Base-by-base conservation (phyloP, 768 basidiomycete species). In the Mycena sanguinolenta region DNA sequence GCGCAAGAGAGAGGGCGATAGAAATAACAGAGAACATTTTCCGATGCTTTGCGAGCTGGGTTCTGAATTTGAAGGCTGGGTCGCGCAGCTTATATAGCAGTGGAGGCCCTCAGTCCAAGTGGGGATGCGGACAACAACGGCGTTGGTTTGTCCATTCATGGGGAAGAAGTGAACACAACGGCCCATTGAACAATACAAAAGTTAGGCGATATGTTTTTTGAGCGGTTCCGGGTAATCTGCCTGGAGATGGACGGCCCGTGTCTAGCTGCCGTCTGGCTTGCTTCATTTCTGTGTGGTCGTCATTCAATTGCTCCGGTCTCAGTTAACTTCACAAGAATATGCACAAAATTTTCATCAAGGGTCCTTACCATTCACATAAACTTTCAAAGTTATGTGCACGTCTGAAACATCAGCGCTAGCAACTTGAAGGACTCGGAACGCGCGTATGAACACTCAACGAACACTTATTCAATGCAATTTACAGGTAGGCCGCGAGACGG, bases 111-210 rank as follows among this genome's bases (percentile, higher is more conserved):
- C 36, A n/a, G 30, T 46, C 58, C 52, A 19, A 54, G 13, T 54
- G 66, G 65, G 42, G 65, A 53, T 67, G 46, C 65, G 65, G 65
- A 28, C 13, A 60, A n/a, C 14, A n/a, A 21, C 58, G 65, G 66
- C 38, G 32, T 25, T 46, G 12, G n/a, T 21, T 4, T 3, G 30
- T 4, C 14, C 10, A 28, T 59, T 44, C 17, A 44, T 30, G 58
- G 38, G 23, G 57, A 58, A 23, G 14, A 54, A 17, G n/a, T 25
- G 23, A 34, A 57, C 13, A 25, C 55, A 57, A 58, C 57, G 14
- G 36, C 14, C 38, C 62, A 14, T 16, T 23, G 46, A 2, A 27
- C 30, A 64, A 64, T 53, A 54, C 32, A 17, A 63, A 63, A 14
- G 3, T 25, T 55, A 36, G 36, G 54, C 54, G 54, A 28, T 1